phyloP scores from a whole-genome alignment of 169 alveolate species.

The Theileria luwenshuni region DNA sequence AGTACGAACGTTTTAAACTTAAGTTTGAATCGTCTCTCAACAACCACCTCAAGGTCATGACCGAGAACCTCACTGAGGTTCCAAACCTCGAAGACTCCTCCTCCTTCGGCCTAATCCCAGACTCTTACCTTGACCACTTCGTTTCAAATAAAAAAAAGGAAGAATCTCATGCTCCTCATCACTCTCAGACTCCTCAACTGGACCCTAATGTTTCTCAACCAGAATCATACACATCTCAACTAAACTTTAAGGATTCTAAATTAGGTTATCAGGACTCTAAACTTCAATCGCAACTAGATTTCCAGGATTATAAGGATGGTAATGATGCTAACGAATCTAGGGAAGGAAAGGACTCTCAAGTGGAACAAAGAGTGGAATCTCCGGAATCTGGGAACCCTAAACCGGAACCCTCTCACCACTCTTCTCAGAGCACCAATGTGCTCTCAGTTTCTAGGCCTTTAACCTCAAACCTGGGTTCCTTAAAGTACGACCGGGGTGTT shows the following conservation, averaged over 20 bases:
- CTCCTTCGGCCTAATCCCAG: neutral
- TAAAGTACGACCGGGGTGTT: slow-evolving; percentile 7
- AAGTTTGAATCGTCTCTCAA: slow-evolving; percentile 42
- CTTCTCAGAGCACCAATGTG: too few species aligned
- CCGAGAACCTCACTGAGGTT: slow-evolving; percentile 25
- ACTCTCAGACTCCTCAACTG: too few species aligned
- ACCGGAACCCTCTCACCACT: too few species aligned
- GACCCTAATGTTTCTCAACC: too few species aligned
- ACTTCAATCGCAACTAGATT: neutral
- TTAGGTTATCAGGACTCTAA: too few species aligned
- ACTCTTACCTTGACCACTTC: slow-evolving; percentile 17
- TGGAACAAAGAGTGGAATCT: too few species aligned
- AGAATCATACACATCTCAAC: too few species aligned
- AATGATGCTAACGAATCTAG: too few species aligned
- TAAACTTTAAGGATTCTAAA: too few species aligned
- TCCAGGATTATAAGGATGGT: neutral
- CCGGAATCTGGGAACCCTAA: too few species aligned
- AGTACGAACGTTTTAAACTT: slow-evolving; percentile 41
- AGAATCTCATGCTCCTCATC: too few species aligned
- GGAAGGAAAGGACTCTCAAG: neutral
- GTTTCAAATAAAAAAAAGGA: neutral
- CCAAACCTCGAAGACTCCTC: neutral
- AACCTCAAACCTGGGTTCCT: slow-evolving; percentile 3
- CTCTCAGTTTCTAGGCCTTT: too few species aligned
- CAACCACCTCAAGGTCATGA: slow-evolving; percentile 31